Evolutionary conservation across 2,329 filamentous ascomycete genomes (phyloP), one percentile per base, ranked within the genome.

Genomic region (Beauveria pseudobassiana): DNA sequence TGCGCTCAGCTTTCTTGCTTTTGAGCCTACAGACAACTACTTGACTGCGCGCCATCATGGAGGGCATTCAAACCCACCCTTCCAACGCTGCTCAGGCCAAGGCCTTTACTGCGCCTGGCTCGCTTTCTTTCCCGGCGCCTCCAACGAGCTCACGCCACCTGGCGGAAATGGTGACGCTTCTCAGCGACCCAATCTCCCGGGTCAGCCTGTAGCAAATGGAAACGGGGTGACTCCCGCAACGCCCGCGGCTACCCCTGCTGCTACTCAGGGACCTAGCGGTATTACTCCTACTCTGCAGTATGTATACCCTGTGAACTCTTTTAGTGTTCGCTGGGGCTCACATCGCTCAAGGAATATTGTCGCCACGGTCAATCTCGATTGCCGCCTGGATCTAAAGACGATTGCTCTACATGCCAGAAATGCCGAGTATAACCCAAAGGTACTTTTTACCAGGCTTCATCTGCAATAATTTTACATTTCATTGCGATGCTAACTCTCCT

Each of bases 361-460:
- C 77, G 93, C 95, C 69, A 99, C 95, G 69, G 95, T 98, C 81
- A 98, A 98, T 77, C 85, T 98, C 73, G 91, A 96, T 82, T 97
- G 93, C 80, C 93, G 93, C 70, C 81, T 98, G 79, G 95, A 99
- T 75, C 84, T 99, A 69, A 98, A 98, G 89, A 98, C 95, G 70
- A 98, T 99, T 75, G 95, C 95, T 70, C 84, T 98, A 74, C 95
- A 99, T 78, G 95, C 95, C 66, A 88, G 95, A 78, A 99, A 98
- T 76, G 95, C 95, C 66, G 95, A 98, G 82, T 97, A 97, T 83
- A 97, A 96, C 74, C 93, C 92, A 65, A 96, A 97, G 90, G 90
- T 93, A 90, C 78, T 79, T 71, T 69, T 62, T 70, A 63, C 60
- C 40, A 46, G 50, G 49, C 58, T 40, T 26, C 40, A 53, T 48